Conservation (phyloP, 2,329 filamentous ascomycete species). For the Clathrospora elynae region DNA sequence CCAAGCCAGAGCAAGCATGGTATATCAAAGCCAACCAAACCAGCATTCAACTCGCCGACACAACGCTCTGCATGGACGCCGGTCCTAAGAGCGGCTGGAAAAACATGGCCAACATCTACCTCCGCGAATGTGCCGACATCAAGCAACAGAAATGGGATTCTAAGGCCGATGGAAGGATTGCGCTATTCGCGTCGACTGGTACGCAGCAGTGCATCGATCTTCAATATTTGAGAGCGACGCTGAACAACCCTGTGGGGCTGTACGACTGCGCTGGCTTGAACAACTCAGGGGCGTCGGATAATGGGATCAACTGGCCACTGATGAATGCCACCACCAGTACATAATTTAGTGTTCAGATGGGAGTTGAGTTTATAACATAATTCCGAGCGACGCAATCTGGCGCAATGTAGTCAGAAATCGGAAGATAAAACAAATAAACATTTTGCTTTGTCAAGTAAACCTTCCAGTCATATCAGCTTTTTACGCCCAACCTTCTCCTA, state of each 20-base stretch:
- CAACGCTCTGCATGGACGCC: constrained; percentile 38
- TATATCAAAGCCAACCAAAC: constrained; percentile 32
- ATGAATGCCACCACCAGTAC: constrained; percentile 30
- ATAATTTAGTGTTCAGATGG: no score
- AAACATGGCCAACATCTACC: constrained; percentile 38
- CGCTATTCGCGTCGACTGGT: constrained; percentile 7
- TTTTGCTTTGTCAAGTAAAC: no score
- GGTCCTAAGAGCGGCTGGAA: constrained; percentile 40
- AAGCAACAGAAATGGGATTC: constrained; percentile 36
- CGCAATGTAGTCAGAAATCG: no score
- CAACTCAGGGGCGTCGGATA: constrained; percentile 40
- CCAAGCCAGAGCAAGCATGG: constrained; percentile 37
- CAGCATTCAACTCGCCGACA: constrained; percentile 36
- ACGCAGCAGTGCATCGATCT: constrained; percentile 37
- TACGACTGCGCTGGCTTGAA: constrained; percentile 39
- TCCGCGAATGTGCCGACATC: constrained; percentile 31
- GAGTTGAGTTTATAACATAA: no score
- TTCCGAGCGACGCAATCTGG: no score
- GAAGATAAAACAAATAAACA: no score
- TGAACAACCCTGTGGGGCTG: constrained; percentile 42
- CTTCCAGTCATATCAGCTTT: no score
- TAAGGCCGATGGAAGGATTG: constrained; percentile 39
- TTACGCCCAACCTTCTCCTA: no score
- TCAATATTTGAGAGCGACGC: constrained; percentile 37
- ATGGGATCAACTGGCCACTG: constrained; percentile 45